Base-by-base conservation (phyloP, 805 yeast species). In the Cyberlindnera bimundalis region DNA sequence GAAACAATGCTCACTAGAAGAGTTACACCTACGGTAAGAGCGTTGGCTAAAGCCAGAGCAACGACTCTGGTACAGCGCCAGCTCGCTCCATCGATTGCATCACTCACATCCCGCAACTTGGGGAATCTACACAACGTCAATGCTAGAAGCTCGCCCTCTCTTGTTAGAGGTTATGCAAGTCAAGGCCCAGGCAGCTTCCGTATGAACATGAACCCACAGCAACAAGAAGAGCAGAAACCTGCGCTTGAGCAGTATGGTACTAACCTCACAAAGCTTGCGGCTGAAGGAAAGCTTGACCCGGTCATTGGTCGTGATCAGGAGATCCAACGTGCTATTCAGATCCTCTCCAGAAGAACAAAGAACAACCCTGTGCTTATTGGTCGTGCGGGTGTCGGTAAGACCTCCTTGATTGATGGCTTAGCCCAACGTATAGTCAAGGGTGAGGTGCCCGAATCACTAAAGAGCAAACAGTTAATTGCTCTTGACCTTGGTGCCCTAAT, bases 251-350 rank as follows among this genome's bases (percentile, higher is more conserved):
- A 81, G 56, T 91, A 68, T 59, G 99, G 96, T 17, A 76, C 84
- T 0, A 91, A 93, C 60, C 65, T 91, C 47, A 93, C 98, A 1
- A 79, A 81, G 43, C 61, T 91, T 50, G 99, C 99, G 2, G 73
- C 74, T 46, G 86, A 85, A 40, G 98, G 98, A 21, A 87, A 87
- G 54, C 69, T 91, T 28, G 99, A 91, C 56, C 99, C 99, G 0
- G 98, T 93, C 17, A 93, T 91, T 55, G 99, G 99, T 3, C 73
- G 98, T 48, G 98, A 93, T 56, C 96, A 90, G 47, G 98, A 93
- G 59, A 93, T 91, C 42, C 74, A 91, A 43, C 71, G 99, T 44
- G 91, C 98, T 0, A 83, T 91, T 42, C 98, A 91, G 60, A 90
- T 91, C 35, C 66, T 91, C 33, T 87, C 96, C 1, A 71, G 99